Conservation (phyloP, 2,329 filamentous ascomycete genomes). For the Lasiodiplodia citricola region DNA sequence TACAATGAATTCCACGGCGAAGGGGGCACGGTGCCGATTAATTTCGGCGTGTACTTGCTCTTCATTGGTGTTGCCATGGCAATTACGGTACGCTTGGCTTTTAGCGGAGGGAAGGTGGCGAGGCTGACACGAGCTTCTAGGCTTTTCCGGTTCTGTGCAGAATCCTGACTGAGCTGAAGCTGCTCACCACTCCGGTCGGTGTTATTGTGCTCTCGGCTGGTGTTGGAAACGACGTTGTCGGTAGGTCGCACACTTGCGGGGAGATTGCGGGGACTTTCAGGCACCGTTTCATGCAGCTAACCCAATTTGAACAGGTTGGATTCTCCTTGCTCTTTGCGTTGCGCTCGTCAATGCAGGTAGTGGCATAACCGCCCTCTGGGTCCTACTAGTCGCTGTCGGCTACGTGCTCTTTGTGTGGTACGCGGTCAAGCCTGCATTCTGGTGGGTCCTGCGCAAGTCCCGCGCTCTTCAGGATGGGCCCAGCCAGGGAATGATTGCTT, state of each 20-base stretch:
- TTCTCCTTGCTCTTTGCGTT: slow-evolving; percentile 89
- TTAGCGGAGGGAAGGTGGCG: neutral
- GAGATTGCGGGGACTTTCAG: neutral
- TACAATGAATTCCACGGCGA: slow-evolving; percentile 74
- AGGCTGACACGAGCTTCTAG: slow-evolving; percentile 40
- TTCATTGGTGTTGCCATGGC: slow-evolving; percentile 94
- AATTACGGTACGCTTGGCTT: slow-evolving; percentile 69
- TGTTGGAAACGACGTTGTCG: slow-evolving; percentile 88
- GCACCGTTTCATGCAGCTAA: slow-evolving; percentile 7
- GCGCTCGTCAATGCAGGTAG: slow-evolving; percentile 87
- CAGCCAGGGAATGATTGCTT: slow-evolving; percentile 79
- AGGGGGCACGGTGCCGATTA: slow-evolving; percentile 60
- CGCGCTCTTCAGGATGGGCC: slow-evolving; percentile 87
- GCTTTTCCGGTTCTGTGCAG: slow-evolving; percentile 89
- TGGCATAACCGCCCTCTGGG: slow-evolving; percentile 83
- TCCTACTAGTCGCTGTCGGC: slow-evolving; percentile 75
- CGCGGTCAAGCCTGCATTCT: slow-evolving; percentile 73
- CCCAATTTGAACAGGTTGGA: slow-evolving; percentile 64
- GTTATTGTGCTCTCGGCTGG: slow-evolving; percentile 89
- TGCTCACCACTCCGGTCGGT: slow-evolving; percentile 82
- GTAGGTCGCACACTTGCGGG: slow-evolving; percentile 32
- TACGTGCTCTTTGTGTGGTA: slow-evolving; percentile 79
- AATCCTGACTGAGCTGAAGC: slow-evolving; percentile 88
- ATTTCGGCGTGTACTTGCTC: slow-evolving; percentile 68
- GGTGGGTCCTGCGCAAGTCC: slow-evolving; percentile 74